A percentile compares a stretch with the other conserved stretches of the same genome.
phyloP scores from a whole-genome alignment of 495 filamentous ascomycete genomes.

The Penicillium samsonianum region DNA sequence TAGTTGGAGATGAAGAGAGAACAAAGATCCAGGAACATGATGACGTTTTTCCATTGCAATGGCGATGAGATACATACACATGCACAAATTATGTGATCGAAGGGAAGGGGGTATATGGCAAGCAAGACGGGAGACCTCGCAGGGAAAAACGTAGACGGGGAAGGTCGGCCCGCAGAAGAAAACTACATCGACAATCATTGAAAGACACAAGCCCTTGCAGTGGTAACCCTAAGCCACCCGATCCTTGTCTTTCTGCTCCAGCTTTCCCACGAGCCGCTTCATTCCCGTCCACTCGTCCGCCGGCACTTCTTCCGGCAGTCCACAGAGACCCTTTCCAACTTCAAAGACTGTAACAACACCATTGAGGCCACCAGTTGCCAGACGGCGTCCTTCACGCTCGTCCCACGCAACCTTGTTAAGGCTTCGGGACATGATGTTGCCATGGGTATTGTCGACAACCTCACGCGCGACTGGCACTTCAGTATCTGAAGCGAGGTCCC shows the following conservation, averaged over 20 bases:
- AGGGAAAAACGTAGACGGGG: slow-evolving; percentile 16
- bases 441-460: slow-evolving; percentile 49
- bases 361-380: slow-evolving; percentile 88
- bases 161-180: slow-evolving; percentile 12
- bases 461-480: slow-evolving; percentile 80
- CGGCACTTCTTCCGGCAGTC: slow-evolving; percentile 68
- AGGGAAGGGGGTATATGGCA: slow-evolving; percentile 37
- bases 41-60: slow-evolving; percentile 7
- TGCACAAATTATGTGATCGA: slow-evolving; percentile 23
- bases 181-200: slow-evolving; percentile 11
- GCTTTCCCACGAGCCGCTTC: slow-evolving; percentile 76
- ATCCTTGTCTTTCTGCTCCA: slow-evolving; percentile 53
- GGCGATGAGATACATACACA: slow-evolving; percentile 21
- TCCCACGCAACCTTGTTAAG: slow-evolving; percentile 96
- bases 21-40: background rate
- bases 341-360: slow-evolving; percentile 91
- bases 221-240: slow-evolving; percentile 29
- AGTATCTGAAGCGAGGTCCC: slow-evolving; percentile 89
- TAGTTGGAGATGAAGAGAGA: background rate
- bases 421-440: slow-evolving; percentile 63
- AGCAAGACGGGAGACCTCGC: slow-evolving; percentile 20
- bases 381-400: slow-evolving; percentile 74
- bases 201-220: slow-evolving; percentile 4
- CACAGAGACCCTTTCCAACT: slow-evolving; percentile 81
- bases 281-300: slow-evolving; percentile 89